Percentiles rank a stretch among this genome's conserved stretches.
Conservation (phyloP, 106 monocot species). For the Hemerocallis citrina region DNA sequence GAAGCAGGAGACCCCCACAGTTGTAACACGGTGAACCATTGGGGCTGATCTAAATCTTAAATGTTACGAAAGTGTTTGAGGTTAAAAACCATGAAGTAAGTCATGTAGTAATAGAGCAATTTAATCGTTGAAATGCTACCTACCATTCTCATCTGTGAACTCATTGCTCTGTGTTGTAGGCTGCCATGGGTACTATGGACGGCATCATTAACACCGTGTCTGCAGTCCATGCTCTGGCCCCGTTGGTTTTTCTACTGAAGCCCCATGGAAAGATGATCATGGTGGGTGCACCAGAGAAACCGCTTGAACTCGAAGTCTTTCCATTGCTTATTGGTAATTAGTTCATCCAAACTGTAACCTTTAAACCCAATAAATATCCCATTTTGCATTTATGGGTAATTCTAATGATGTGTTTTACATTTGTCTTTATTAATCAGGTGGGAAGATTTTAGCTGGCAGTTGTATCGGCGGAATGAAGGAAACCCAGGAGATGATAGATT, state of each 20-base stretch:
- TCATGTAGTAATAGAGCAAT: too few relatives aligned
- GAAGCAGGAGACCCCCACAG: too few relatives aligned
- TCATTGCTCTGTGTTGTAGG: too few relatives aligned
- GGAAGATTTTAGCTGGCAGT: constrained; percentile 62
- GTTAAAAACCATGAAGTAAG: too few relatives aligned
- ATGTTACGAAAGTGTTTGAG: too few relatives aligned
- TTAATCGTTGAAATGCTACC: neutral
- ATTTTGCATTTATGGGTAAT: neutral
- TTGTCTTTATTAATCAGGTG: constrained; percentile 23
- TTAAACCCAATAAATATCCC: neutral
- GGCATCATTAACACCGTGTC: constrained; percentile 89
- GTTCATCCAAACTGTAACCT: too few relatives aligned
- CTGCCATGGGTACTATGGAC: constrained; percentile 70
- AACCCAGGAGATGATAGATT: constrained; percentile 94
- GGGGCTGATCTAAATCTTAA: too few relatives aligned
- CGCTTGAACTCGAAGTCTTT: constrained; percentile 46
- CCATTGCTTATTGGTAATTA: constrained; percentile 40
- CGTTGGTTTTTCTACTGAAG: constrained; percentile 56
- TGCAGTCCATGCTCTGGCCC: constrained; percentile 33
- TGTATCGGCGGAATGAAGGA: constrained; percentile 67
- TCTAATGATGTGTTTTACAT: neutral
- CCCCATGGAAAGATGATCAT: constrained; percentile 66
- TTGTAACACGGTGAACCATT: too few relatives aligned
- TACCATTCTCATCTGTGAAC: neutral
- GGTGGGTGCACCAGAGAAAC: constrained; percentile 64